Base-by-base conservation (phyloP, 2,329 filamentous ascomycete genomes). In the Orbilia oligospora region DNA sequence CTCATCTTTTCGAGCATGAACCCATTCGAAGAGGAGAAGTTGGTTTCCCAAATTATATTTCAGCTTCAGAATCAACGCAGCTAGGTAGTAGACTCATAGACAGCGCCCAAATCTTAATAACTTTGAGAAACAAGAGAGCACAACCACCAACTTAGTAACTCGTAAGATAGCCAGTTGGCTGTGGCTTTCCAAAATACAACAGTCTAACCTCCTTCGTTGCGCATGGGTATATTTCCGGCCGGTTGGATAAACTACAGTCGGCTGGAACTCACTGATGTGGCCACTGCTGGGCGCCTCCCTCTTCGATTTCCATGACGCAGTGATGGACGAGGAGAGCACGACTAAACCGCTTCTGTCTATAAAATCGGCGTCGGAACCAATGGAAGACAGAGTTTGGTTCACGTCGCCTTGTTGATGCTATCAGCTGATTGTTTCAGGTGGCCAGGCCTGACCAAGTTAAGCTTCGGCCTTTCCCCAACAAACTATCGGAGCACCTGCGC, bases 351-450 rank as follows among this genome's bases (percentile, higher is more conserved):
- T 55, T 53, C 18, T 14, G 12, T 30, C 65, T 14, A 9, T n/a
- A 46, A 18, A 48, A 22, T 61, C 18, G 36, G 20, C 12, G 36
- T 12, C 20, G 53, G 16, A 56, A 58, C 69, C 69, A 72, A 72
- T 72, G 16, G 69, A 33, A 58, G 36, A 22, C 46, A 48, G 33
- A 51, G 24, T 41, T 48, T 56, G 58, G 27, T 64, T 72, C 69
- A 72, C 56, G 69, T 24, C 44, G 65, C 33, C 56, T 56, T 68
- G 48, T 36, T 22, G 44, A 49, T 48, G 48, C 20, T 24, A 67
- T 73, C 70, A 73, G 70, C 70, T 73, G 70, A 73, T 38, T 41
- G 33, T 53, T 49, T 66, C 70, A 73, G 67, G 67, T 71, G 67
- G 36, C 61, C 61, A 49, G 61, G 44, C 61, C 61, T 27, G 24